phyloP scores from a whole-genome alignment of 306 rosid genomes.

The Abrus pulchellus region DNA sequence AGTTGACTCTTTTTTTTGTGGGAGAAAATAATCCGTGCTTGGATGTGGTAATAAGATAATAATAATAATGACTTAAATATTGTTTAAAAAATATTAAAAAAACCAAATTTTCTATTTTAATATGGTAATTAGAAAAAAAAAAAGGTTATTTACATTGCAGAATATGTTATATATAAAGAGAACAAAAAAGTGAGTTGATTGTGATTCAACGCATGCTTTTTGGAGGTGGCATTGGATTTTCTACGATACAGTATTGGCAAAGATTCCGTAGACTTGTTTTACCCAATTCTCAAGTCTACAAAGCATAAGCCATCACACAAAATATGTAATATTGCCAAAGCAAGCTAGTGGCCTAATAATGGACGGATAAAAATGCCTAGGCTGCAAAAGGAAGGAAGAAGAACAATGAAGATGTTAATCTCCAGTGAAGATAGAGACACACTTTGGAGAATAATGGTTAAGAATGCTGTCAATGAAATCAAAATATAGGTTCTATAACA shows the following conservation, averaged over 20 bases:
- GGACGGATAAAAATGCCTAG: not conserved
- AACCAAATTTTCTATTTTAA: too few relatives aligned
- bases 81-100: not conserved
- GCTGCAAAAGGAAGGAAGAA: conserved; percentile 7
- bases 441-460: not conserved
- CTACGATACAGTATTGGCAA: not conserved
- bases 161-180: too few relatives aligned
- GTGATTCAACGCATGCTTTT: not conserved
- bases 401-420: conserved; percentile 37
- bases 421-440: conserved; percentile 17
- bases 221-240: not conserved
- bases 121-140: too few relatives aligned
- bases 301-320: not conserved
- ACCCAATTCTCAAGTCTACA: not conserved
- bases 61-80: not conserved
- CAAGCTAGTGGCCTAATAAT: conserved; percentile 8
- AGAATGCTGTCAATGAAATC: not conserved
- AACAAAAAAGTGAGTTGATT: not conserved
- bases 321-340: not conserved
- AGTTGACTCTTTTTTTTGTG: not conserved
- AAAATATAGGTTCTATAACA: not conserved
- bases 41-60: not conserved
- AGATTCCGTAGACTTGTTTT: not conserved
- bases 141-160: too few relatives aligned
- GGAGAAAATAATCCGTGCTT: not conserved